Conservation (phyloP, 1,284 basidiomycete species). For the Fistulinella cinereoalba region DNA sequence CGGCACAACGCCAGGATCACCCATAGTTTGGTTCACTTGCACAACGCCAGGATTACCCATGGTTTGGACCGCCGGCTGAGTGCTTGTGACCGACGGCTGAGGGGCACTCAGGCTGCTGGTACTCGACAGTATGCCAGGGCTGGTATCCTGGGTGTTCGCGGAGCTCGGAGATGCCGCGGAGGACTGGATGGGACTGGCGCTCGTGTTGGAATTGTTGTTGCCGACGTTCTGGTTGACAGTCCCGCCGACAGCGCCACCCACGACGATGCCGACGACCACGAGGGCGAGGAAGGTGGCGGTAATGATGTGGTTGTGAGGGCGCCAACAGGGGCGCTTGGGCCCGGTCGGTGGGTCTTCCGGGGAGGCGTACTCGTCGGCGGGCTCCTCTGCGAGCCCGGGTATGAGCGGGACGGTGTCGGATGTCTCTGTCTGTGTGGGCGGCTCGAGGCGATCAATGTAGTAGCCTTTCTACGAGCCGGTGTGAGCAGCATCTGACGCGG, state of each 20-base stretch:
- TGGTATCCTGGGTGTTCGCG: no score
- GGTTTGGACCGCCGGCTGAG: no score
- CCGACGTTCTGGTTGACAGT: constrained; percentile 33
- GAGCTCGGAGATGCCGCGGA: no score
- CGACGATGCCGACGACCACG: constrained; percentile 49
- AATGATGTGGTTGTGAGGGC: constrained; percentile 38
- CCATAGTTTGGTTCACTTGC: no score
- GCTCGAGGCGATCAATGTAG: constrained; percentile 46
- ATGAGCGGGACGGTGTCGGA: neutral
- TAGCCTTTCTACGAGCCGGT: constrained; percentile 46
- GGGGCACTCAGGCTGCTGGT: no score
- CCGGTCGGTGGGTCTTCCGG: neutral
- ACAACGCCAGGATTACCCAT: no score
- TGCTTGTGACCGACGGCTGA: no score
- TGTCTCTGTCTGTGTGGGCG: constrained; percentile 8
- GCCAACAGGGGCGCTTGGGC: constrained; percentile 26
- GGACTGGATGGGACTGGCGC: no score
- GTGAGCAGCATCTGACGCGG: neutral
- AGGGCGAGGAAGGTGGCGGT: constrained; percentile 37
- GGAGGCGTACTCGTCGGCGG: constrained; percentile 22
- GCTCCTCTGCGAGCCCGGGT: neutral
- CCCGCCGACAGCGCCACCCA: constrained; percentile 63
- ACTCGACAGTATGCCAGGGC: no score
- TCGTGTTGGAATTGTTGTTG: neutral
- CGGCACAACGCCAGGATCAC: no score